Evolutionary conservation across 2,329 filamentous ascomycete genomes (phyloP).

Genomic region (Diaporthe vexans): DNA sequence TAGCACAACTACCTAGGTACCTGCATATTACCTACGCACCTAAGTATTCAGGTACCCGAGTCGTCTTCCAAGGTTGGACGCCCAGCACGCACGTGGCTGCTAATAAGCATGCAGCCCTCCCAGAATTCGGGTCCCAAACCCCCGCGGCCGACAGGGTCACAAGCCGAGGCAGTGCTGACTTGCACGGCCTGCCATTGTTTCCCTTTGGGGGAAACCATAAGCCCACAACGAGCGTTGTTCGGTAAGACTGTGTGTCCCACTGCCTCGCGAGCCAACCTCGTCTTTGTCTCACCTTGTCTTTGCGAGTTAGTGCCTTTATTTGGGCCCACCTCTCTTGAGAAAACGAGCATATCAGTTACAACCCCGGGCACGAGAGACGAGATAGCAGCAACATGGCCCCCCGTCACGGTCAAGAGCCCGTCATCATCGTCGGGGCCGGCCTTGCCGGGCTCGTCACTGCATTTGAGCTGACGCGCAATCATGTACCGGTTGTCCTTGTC

Average conservation of each 20-base stretch:
- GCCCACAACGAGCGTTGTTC: too few species aligned
- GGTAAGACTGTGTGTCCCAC: too few species aligned
- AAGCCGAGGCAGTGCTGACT: conserved; percentile 24
- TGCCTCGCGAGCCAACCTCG: too few species aligned
- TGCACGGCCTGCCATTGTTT: not conserved
- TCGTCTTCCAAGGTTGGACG: too few species aligned
- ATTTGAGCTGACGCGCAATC: conserved; percentile 66
- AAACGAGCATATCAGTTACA: not conserved
- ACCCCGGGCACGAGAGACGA: not conserved
- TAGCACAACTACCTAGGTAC: too few species aligned
- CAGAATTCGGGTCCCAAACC: conserved; percentile 4
- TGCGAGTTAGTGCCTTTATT: not conserved
- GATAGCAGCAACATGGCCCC: conserved; percentile 15
- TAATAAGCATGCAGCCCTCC: not conserved
- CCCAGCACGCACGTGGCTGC: conserved; percentile 12
- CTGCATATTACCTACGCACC: too few species aligned
- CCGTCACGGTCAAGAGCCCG: conserved; percentile 51
- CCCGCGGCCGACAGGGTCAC: conserved; percentile 1
- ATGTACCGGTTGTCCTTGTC: conserved; percentile 64
- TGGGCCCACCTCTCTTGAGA: not conserved
- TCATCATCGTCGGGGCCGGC: conserved; percentile 70
- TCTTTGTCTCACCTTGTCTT: too few species aligned
- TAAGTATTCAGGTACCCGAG: too few species aligned
- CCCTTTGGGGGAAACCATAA: not conserved
- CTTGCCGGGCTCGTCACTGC: conserved; percentile 72